Evolutionary conservation across 23 red algal species (phyloP).

Genomic region (Agarophyton chilense): DNA sequence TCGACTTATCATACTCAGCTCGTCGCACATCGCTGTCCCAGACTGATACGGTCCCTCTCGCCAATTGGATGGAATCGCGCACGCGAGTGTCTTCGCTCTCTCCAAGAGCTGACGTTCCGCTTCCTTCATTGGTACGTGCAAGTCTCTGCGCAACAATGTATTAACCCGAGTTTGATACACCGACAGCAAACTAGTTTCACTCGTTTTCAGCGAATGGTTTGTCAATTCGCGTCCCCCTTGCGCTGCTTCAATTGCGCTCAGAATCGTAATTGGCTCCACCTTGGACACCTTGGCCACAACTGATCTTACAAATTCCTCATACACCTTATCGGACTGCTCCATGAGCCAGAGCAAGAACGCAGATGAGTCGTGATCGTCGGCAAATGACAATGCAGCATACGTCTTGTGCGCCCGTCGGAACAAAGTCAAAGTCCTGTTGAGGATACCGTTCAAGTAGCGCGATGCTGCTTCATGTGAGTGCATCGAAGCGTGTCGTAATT

Average conservation of each 20-base stretch:
- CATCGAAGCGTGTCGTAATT: constrained; percentile 24
- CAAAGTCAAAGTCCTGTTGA: constrained; percentile 33
- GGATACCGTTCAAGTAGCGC: constrained; percentile 40
- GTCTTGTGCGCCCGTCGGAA: constrained; percentile 40
- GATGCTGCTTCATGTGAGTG: constrained; percentile 13
- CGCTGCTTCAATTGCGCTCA: constrained; percentile 54
- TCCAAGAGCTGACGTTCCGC: constrained; percentile 63
- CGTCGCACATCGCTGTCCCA: constrained; percentile 58
- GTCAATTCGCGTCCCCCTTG: constrained; percentile 12
- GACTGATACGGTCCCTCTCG: constrained; percentile 66
- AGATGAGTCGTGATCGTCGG: constrained; percentile 26
- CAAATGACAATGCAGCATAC: constrained; percentile 43
- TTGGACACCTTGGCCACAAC: constrained; percentile 21
- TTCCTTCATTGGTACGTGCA: constrained; percentile 42
- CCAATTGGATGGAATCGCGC: constrained; percentile 55
- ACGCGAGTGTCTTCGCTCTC: constrained; percentile 46
- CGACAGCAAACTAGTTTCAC: constrained; percentile 33
- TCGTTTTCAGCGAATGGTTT: constrained; percentile 13
- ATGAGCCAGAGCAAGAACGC: constrained; percentile 53
- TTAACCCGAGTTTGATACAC: constrained; percentile 47
- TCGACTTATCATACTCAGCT: constrained; percentile 33
- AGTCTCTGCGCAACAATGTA: constrained; percentile 21
- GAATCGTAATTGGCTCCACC: constrained; percentile 59
- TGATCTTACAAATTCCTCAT: constrained; percentile 44
- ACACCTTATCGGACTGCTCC: constrained; percentile 64